A percentile compares a stretch with the other conserved stretches of the same genome.
phyloP scores from a whole-genome alignment of 495 filamentous ascomycete species.

The Hypoxylon subgilvum region DNA sequence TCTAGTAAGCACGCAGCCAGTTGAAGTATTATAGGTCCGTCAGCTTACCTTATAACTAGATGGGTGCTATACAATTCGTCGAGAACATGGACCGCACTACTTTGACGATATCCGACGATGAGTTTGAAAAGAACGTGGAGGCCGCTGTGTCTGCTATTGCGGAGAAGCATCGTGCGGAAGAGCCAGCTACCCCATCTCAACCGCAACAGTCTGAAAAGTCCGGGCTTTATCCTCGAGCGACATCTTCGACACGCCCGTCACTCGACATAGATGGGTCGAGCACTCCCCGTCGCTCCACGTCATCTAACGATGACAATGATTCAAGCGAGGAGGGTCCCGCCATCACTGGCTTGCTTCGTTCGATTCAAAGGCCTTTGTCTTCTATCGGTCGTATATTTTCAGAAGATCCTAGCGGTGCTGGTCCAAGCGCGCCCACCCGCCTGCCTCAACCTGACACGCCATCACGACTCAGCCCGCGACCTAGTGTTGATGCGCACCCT shows the following conservation, averaged over 20 bases:
- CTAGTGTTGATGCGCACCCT: constrained; percentile 54
- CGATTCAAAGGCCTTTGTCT: constrained; percentile 88
- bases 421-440: constrained; percentile 57
- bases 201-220: constrained; percentile 67
- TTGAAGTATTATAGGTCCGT: constrained; percentile 14
- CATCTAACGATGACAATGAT: constrained; percentile 55
- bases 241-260: constrained; percentile 47
- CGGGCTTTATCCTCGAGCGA: constrained; percentile 47
- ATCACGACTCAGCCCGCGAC: constrained; percentile 58
- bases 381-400: constrained; percentile 98
- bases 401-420: constrained; percentile 64
- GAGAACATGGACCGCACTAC: constrained; percentile 94
- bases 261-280: constrained; percentile 52
- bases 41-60: constrained; percentile 54
- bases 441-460: constrained; percentile 57
- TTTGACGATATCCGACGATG: constrained; percentile 89
- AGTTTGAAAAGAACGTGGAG: constrained; percentile 95
- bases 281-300: constrained; percentile 50
- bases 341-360: constrained; percentile 83
- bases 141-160: constrained; percentile 95
- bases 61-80: constrained; percentile 96
- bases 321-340: constrained; percentile 72
- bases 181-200: constrained; percentile 45
- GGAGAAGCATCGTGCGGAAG: constrained; percentile 72
- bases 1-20: constrained; percentile 61